Base-by-base conservation (phyloP, 805 yeast species). In the Kazachstania martiniae region DNA sequence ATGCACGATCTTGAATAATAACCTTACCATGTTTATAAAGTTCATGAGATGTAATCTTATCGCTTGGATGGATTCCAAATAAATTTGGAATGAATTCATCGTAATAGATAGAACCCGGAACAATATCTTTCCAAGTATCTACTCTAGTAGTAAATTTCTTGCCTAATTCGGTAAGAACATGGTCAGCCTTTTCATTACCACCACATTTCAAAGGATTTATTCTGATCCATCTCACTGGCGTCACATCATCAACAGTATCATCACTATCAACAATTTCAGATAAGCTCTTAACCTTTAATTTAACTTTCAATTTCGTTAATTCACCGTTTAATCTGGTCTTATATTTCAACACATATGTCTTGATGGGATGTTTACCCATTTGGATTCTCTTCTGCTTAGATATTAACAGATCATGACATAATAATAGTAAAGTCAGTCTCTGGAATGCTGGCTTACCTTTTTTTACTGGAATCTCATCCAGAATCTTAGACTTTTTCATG, bases 1-100 rank as follows among this genome's bases (percentile, higher is more conserved):
- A 86, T 0, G 97, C 95, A 32, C 98, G 65, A 52, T 91, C 98
- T 58, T 91, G 99, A 38, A 91, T 83, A 34, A 91, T 87, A 12
- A 89, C 62, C 33, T 77, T 67, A 0, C 98, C 98, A 9, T 63
- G 60, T 33, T 70, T 62, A 54, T 91, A 91, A 1, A 80, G 70
- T 18, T 70, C 70, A n/a, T 79, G 68, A 2, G 71, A 56, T 15
- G 86, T 76, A 13, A 91, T 57, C 38, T 72, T 71, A 34, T 79
- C 89, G 25, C 67, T 62, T 8, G 95, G 93, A 42, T 79, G 79
- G 4, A 89, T 66, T 5, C 96, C 97, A 55, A 70, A 87, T 12
- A 91, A 62, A 40, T 80, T 64, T 2, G 87, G 83, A 18, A 91
- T 74, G 50, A 64, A 74, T 24, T 63, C 70, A 57, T 91, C 99